These are phyloP conservation scores for Annona squamosa DNA, from an alignment of 164 flowering plant genomes.

Conservation along the genomic window DNA sequence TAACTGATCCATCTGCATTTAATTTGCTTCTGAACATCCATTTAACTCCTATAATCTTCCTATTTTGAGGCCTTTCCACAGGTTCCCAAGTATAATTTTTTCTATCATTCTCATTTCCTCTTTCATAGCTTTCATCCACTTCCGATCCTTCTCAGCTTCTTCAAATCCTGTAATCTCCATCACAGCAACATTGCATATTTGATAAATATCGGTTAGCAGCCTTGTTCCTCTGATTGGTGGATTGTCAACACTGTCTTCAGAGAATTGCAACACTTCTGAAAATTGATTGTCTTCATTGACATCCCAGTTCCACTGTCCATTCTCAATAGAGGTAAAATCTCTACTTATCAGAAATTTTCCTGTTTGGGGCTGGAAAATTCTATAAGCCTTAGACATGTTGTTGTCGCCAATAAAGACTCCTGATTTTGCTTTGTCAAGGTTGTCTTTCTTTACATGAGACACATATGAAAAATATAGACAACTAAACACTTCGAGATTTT, in stretches of 20 bases:
- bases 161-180: neutral
- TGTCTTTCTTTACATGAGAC: neutral
- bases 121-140: neutral
- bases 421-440: neutral
- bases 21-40: neutral
- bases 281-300: neutral
- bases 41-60: neutral
- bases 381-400: neutral
- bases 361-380: neutral
- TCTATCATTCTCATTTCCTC: neutral
- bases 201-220: neutral
- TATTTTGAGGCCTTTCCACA: neutral
- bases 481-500: neutral
- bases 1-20: neutral
- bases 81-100: neutral
- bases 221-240: neutral
- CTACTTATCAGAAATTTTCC: conserved; percentile 1
- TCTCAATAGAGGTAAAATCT: neutral
- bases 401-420: neutral
- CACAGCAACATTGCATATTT: neutral
- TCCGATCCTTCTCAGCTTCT: neutral
- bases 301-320: neutral
- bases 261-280: neutral
- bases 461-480: neutral
- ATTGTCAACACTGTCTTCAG: no score